Conservation (phyloP, 2,329 filamentous ascomycete genomes). For the Phyllosticta ampelicida region DNA sequence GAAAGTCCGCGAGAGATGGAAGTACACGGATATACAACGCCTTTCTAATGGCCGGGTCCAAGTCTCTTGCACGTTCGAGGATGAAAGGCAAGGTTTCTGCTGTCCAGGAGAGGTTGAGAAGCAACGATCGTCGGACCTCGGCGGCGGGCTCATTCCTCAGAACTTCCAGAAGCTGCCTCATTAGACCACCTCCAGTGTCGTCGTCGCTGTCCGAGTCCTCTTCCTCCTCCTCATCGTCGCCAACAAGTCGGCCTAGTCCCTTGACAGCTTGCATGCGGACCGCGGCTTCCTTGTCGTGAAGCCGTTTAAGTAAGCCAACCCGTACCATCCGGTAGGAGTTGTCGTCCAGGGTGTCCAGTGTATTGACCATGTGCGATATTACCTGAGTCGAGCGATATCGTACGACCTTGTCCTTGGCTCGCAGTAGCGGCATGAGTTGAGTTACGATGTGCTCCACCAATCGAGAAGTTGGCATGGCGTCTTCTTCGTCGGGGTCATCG, state of each 20-base stretch:
- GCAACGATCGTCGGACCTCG: conserved; percentile 77
- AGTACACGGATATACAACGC: conserved; percentile 80
- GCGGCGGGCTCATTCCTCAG: conserved; percentile 90
- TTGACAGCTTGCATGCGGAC: conserved; percentile 87
- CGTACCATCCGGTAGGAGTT: conserved; percentile 77
- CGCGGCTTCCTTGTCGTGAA: conserved; percentile 88
- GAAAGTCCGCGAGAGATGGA: conserved; percentile 84
- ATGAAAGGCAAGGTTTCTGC: conserved; percentile 75
- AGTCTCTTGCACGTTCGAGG: conserved; percentile 80
- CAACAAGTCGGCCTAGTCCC: conserved; percentile 73
- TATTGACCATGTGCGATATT: conserved; percentile 84
- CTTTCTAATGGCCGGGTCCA: conserved; percentile 72
- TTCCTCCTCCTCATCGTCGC: conserved; percentile 50
- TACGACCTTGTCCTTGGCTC: conserved; percentile 84
- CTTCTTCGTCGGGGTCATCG: conserved; percentile 45
- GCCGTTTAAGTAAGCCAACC: conserved; percentile 67
- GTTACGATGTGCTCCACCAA: conserved; percentile 66
- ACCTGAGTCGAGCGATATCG: conserved; percentile 84
- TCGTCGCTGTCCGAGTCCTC: conserved; percentile 59
- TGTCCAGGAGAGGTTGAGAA: conserved; percentile 82
- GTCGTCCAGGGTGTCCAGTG: conserved; percentile 82
- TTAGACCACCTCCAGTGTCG: conserved; percentile 53
- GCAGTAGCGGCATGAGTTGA: conserved; percentile 62
- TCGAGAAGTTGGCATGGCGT: conserved; percentile 70
- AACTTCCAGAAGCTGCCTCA: conserved; percentile 76